phyloP scores from a whole-genome alignment of 495 filamentous ascomycete genomes.

The Physcia stellaris region DNA sequence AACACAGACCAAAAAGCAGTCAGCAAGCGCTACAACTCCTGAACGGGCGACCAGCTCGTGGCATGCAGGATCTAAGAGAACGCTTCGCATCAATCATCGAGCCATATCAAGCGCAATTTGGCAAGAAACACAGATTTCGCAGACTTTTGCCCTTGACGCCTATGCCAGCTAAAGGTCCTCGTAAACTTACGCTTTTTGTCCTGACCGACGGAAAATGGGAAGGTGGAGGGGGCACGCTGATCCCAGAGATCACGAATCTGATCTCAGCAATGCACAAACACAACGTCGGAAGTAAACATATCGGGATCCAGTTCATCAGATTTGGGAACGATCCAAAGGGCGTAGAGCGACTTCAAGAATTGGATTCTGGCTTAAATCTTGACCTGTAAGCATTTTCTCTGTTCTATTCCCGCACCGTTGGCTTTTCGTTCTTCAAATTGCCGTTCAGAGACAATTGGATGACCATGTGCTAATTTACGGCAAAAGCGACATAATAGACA shows the following conservation, averaged over 20 bases:
- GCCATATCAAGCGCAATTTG: constrained; percentile 1
- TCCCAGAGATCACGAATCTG: constrained; percentile 1
- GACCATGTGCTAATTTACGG: neutral
- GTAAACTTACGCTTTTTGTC: constrained; percentile 23
- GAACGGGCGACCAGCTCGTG: neutral
- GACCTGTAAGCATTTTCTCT: constrained; percentile 2
- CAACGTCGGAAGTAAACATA: constrained; percentile 12
- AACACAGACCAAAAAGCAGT: constrained; percentile 17
- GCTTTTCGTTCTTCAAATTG: neutral
- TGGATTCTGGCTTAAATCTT: constrained; percentile 13
- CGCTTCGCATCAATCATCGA: constrained; percentile 9
- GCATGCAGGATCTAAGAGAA: constrained; percentile 10
- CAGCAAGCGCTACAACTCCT: neutral
- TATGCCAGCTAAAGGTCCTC: constrained; percentile 2
- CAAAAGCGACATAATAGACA: constrained; percentile 25
- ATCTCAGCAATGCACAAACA: constrained; percentile 1
- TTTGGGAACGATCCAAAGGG: constrained; percentile 24
- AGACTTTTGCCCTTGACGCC: neutral
- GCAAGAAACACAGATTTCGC: constrained; percentile 4
- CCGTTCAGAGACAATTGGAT: neutral
- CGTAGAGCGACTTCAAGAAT: constrained; percentile 14
- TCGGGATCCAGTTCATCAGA: constrained; percentile 30
- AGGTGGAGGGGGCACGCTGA: constrained; percentile 7
- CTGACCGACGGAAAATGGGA: constrained; percentile 28
- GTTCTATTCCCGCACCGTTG: neutral